Evolutionary conservation across 176 grass and related monocot species (phyloP), one percentile per base, ranked within the genome.

Genomic region (Aegilops longissima): DNA sequence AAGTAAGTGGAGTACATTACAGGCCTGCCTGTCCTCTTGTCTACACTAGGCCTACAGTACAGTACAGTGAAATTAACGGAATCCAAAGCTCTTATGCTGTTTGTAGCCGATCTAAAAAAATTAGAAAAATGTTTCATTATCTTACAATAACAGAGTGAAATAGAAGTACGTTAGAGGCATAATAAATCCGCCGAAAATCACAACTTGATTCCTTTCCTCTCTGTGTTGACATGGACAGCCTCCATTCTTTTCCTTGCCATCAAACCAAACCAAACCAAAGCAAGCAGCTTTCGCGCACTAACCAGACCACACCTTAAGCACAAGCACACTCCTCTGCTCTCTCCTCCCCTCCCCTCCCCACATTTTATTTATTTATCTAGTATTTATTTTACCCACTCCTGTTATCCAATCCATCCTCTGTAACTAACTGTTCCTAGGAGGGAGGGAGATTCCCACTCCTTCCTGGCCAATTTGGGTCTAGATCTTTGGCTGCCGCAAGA

Each of bases 401-500:
- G n/a, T n/a, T n/a, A n/a, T n/a, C n/a, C 36, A 38, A 12, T 49
- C 51, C 52, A 56, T 56, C 17, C 16, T 8, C 18, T 58, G 0
- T 21, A 58, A 20, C 54, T 58, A 7, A 18, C 18, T 16, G 14
- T 5, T 36, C 35, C 36, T 40, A 40, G 39, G 39, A 42, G 10
- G 42, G 42, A 44, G 2, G 14, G 8, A 64, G 2, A 52, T 14
- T 17, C 12, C 59, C 30, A 35, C 23, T 52, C 17, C 13, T 76
- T 54, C 59, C 35, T 56, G 33, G 4, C 0, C 87, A 44, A 69
- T 52, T 79, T 5, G n/a, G 31, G 12, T 13, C 29, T 1, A 29
- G 2, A 16, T 13, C 18, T 69, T 71, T 64, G 14, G 38, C 16
- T 36, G 13, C 24, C 79, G 39, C 89, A 83, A 88, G 85, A 91